These are phyloP conservation scores for Fraxinus xanthoxyloides DNA, from an alignment of 305 asterid species.

Conservation along the genomic window DNA sequence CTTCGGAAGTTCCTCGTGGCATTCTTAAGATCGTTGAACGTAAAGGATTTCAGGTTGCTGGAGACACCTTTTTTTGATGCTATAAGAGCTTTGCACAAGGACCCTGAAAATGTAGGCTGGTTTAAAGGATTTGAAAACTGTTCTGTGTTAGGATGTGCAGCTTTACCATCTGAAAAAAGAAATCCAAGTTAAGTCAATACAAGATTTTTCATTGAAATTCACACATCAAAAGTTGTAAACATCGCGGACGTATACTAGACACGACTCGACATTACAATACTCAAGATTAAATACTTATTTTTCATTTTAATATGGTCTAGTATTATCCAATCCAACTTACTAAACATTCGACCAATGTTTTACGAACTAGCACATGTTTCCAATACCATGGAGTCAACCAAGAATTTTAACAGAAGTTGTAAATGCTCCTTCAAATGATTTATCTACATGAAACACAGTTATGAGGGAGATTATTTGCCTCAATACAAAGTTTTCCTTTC, in stretches of 20 bases:
- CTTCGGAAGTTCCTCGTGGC: slow-evolving; percentile 39
- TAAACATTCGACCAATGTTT: neutral
- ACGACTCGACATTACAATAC: neutral
- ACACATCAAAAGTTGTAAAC: neutral
- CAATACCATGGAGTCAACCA: neutral
- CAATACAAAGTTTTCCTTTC: neutral
- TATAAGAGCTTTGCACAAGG: neutral
- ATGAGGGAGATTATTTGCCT: neutral
- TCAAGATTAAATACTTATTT: neutral
- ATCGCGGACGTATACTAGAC: neutral
- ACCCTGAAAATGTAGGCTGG: slow-evolving; percentile 8
- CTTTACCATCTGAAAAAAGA: slow-evolving; percentile 22
- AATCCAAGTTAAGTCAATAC: neutral
- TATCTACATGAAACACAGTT: neutral
- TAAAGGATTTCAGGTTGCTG: slow-evolving; percentile 37
- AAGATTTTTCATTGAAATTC: neutral
- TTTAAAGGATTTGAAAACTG: slow-evolving; percentile 16
- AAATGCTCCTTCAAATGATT: neutral
- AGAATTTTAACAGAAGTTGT: neutral
- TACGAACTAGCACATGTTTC: neutral
- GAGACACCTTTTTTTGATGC: slow-evolving; percentile 19
- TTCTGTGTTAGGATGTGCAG: slow-evolving; percentile 23
- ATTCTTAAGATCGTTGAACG: slow-evolving; percentile 39
- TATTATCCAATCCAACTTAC: neutral
- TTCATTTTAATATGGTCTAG: neutral